Evolutionary conservation across 345 rosid species (phyloP).

Genomic region (Dipteronia sinensis): DNA sequence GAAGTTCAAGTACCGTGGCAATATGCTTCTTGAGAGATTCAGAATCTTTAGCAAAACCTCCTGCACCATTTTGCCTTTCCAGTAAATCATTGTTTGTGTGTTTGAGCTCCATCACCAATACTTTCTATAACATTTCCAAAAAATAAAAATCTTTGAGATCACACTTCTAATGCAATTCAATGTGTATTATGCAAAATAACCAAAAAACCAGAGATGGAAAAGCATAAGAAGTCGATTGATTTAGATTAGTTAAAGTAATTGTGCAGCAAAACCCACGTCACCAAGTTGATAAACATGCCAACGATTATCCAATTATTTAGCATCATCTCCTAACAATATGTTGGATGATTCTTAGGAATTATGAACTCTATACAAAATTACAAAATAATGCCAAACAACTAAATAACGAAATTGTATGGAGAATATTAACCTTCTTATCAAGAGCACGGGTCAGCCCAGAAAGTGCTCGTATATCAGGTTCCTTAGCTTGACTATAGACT

Average conservation of each 20-base stretch:
- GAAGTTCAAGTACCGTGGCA: constrained; percentile 46
- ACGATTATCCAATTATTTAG: not conserved
- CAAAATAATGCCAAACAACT: not conserved
- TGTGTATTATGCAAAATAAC: not conserved
- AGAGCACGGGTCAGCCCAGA: constrained; percentile 47
- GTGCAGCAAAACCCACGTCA: not conserved
- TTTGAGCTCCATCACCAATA: constrained; percentile 44
- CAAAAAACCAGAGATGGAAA: not conserved
- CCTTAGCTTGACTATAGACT: constrained; percentile 50
- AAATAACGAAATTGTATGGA: not conserved
- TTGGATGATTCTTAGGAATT: not conserved
- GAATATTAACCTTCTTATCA: constrained; percentile 60
- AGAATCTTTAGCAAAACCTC: constrained; percentile 39
- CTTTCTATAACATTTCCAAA: constrained; percentile 35
- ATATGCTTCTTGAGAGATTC: constrained; percentile 51
- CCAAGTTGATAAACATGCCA: not conserved
- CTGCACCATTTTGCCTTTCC: constrained; percentile 39
- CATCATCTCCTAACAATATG: not conserved
- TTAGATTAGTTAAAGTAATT: not conserved
- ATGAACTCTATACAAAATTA: not conserved
- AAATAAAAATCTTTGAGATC: not conserved
- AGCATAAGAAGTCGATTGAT: not conserved
- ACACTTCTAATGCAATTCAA: no score
- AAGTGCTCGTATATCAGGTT: constrained; percentile 58
- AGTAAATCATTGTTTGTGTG: constrained; percentile 38